These are phyloP conservation scores for Mrakia blollopis DNA, from an alignment of 768 basidiomycete species.

Conservation along the genomic window DNA sequence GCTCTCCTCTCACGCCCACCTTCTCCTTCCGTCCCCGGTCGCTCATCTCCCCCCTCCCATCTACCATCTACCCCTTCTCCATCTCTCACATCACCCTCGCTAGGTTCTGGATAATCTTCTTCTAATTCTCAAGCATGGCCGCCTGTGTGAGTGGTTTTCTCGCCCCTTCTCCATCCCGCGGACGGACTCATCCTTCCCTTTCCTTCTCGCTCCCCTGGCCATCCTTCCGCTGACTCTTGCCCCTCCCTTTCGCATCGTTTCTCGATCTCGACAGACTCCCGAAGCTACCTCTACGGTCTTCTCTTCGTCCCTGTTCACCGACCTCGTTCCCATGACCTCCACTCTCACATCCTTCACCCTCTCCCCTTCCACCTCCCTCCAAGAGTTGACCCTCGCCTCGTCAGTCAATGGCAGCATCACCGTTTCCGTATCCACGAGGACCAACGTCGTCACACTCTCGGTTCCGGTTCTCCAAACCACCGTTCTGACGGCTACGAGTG, in stretches of 20 bases:
- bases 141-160: neutral
- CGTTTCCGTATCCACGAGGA: neutral
- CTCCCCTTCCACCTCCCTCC: neutral
- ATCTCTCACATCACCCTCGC: too few species aligned
- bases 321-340: neutral
- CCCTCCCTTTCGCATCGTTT: neutral
- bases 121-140: too few species aligned
- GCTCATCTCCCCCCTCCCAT: too few species aligned
- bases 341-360: neutral
- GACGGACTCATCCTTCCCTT: neutral
- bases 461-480: neutral
- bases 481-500: neutral
- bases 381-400: neutral
- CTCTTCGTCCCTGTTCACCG: neutral
- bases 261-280: neutral
- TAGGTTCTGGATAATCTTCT: too few species aligned
- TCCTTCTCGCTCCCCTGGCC: too few species aligned
- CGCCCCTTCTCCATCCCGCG: neutral
- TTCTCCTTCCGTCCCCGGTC: too few species aligned
- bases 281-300: conserved; percentile 3
- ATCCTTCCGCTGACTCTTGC: neutral
- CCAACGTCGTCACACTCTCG: neutral
- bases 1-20: too few species aligned
- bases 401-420: neutral
- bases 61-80: too few species aligned